phyloP scores from a whole-genome alignment of 2,329 filamentous ascomycete species.

The Penicillium brasilianum region DNA sequence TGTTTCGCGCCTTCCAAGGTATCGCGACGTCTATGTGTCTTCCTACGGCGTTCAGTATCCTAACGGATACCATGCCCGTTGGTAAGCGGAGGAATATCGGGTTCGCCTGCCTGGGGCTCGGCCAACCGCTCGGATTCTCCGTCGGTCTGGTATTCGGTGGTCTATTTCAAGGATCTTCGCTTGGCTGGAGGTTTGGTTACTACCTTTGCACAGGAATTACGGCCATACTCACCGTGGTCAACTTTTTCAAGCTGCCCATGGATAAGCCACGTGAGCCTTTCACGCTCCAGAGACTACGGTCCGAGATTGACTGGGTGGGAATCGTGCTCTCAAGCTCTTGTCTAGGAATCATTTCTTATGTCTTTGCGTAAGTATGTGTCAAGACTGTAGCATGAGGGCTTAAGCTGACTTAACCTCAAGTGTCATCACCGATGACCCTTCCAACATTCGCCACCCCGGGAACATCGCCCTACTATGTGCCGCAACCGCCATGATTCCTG shows the following conservation, averaged over 20 bases:
- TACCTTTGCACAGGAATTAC: constrained; percentile 22
- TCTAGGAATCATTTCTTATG: constrained; percentile 58
- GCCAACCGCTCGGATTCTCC: constrained; percentile 58
- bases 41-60: constrained; percentile 56
- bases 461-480: background rate
- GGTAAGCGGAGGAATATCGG: constrained; percentile 57
- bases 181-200: constrained; percentile 60
- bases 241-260: constrained; percentile 42
- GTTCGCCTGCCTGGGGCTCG: constrained; percentile 57
- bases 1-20: constrained; percentile 54
- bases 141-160: constrained; percentile 53
- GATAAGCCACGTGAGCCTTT: constrained; percentile 17
- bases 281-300: constrained; percentile 13
- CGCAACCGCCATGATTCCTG: background rate
- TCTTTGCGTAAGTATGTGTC: constrained; percentile 50
- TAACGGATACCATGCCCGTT: constrained; percentile 54
- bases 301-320: constrained; percentile 60
- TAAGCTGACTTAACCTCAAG: constrained; percentile 16
- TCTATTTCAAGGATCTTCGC: constrained; percentile 55
- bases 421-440: constrained; percentile 28
- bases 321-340: constrained; percentile 53
- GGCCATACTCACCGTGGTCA: constrained; percentile 28
- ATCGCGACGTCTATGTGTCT: constrained; percentile 55
- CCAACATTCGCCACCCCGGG: constrained; percentile 44
- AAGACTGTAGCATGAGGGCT: no score